Evolutionary conservation across 768 basidiomycete species (phyloP), one percentile per base, ranked within the genome.

Genomic region (Termitomyces sp.): DNA sequence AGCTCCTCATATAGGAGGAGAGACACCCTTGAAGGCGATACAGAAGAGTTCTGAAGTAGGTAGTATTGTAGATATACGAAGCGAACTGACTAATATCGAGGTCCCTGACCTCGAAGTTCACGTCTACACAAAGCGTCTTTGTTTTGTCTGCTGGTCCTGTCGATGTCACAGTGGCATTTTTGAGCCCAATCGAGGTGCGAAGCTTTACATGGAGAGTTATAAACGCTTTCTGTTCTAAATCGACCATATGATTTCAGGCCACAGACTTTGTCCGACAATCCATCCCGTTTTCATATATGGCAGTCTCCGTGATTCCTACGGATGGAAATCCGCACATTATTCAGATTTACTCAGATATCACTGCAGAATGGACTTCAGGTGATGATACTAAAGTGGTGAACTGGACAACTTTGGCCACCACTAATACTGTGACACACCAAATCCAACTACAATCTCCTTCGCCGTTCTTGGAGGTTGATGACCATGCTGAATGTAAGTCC

Each of bases 61-160:
- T 84, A 55, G 24, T 64, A 55, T 24, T 63, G 60, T 28, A 1
- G 28, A 56, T 7, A 26, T 13, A 2, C 32, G 5, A 28, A 52
- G 10, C 26, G 33, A 22, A 14, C 9, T 5, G 18, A 49, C 20
- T 49, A 20, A 50, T 8, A 40, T 28, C 6, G 56, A 32, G 9
- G 13, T 35, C 32, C 35, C 14, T 48, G 36, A 49, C 38, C 30
- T 16, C 35, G 24, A 35, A 87, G 87, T 88, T 87, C 63, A 88
- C 87, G 4, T 75, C 85, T 3, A 87, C 86, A 0, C 85, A 86
- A 65, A 85, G 82, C 60, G 78, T 75, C 43, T 89, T 88, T 62
- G 76, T 80, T 3, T 66, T 88, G 48, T 77, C 77, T 6, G 85
- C 88, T 3, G 87, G 87, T 4, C 80, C 82, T 3, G 73, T 89